Conservation (phyloP, 345 rosid genomes). For the Psidium guajava region DNA sequence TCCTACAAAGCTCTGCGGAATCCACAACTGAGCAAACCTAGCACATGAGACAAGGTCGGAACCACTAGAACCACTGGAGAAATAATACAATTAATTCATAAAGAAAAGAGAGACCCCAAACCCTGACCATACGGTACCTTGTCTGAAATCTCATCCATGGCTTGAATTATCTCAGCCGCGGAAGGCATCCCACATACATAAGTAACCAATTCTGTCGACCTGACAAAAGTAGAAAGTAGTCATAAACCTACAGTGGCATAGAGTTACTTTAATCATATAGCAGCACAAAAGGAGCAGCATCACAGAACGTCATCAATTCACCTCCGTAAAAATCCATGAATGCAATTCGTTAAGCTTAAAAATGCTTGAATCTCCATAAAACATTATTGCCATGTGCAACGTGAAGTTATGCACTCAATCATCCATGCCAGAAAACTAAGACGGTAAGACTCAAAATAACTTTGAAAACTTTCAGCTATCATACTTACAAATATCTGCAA, state of each 20-base stretch:
- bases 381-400: neutral
- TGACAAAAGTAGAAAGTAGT: conserved; percentile 7
- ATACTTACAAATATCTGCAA: neutral
- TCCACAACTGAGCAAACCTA: conserved; percentile 92
- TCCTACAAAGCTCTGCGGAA: conserved; percentile 90
- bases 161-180: conserved; percentile 50
- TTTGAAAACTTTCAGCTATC: neutral
- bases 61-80: neutral
- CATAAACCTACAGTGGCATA: neutral
- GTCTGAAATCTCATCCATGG: conserved; percentile 93
- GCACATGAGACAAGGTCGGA: conserved; percentile 1
- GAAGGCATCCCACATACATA: conserved; percentile 61
- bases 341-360: neutral
- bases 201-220: conserved; percentile 67
- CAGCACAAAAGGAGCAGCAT: neutral
- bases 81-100: neutral
- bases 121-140: conserved; percentile 22
- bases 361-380: neutral
- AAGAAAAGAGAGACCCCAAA: neutral
- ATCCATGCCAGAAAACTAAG: neutral
- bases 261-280: neutral
- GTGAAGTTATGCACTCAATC: neutral
- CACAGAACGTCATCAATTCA: neutral
- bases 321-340: neutral
- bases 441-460: neutral